Conservation (phyloP, 352 stramenopile species). For the Phytophthora hybrid region DNA sequence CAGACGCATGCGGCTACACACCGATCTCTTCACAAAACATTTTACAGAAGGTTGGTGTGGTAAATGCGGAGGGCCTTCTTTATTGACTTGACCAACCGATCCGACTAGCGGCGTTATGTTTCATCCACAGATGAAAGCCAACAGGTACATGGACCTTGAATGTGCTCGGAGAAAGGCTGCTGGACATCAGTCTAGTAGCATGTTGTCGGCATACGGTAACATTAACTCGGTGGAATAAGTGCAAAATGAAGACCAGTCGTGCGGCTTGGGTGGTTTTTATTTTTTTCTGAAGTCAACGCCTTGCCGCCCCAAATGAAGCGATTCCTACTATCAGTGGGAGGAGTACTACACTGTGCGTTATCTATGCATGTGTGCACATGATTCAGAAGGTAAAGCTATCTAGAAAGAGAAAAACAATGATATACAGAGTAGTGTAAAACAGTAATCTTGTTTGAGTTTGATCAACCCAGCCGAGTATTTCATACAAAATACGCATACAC, state of each 20-base stretch:
- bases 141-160: not conserved
- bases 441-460: not conserved
- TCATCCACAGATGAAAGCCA: slow-evolving; percentile 3
- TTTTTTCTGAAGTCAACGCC: slow-evolving; percentile 24
- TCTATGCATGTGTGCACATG: not conserved
- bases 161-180: not conserved
- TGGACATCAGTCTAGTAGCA: not conserved
- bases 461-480: not conserved
- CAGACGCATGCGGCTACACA: too few relatives aligned
- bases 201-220: not conserved
- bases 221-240: slow-evolving; percentile 1
- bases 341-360: slow-evolving; percentile 14
- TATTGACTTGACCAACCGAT: not conserved
- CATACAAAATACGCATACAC: not conserved
- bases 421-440: too few relatives aligned
- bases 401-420: not conserved
- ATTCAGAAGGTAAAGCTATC: not conserved
- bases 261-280: slow-evolving; percentile 16
- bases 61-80: slow-evolving; percentile 12
- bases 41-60: not conserved
- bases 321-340: slow-evolving; percentile 10
- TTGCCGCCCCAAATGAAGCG: slow-evolving; percentile 4
- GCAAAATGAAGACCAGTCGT: slow-evolving; percentile 15
- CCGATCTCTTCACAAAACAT: too few relatives aligned
- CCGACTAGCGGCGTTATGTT: not conserved